phyloP scores from a whole-genome alignment of 768 basidiomycete species.

The Suillus subluteus region DNA sequence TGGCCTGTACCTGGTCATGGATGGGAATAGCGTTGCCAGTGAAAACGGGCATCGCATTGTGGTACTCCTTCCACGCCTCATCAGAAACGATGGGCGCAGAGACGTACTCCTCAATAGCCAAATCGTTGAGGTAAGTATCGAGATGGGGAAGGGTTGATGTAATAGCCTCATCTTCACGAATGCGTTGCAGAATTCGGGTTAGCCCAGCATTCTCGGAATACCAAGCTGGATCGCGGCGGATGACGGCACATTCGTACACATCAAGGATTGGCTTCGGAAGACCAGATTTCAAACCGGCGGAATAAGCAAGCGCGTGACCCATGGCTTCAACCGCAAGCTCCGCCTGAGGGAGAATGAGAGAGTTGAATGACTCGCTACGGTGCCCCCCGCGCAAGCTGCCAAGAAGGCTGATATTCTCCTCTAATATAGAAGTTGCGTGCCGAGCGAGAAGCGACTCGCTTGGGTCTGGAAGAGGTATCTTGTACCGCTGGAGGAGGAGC shows the following conservation, averaged over 20 bases:
- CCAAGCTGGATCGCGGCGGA: constrained; percentile 61
- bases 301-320: constrained; percentile 64
- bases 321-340: constrained; percentile 59
- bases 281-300: constrained; percentile 48
- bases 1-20: constrained; percentile 44
- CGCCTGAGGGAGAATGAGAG: constrained; percentile 58
- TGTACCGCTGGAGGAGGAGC: constrained; percentile 57
- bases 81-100: constrained; percentile 59
- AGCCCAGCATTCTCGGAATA: constrained; percentile 57
- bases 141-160: constrained; percentile 48
- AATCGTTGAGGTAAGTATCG: constrained; percentile 41
- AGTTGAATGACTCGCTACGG: constrained; percentile 50
- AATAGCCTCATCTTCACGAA: constrained; percentile 50
- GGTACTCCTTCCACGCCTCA: constrained; percentile 51
- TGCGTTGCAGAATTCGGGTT: constrained; percentile 49
- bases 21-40: constrained; percentile 45
- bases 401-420: constrained; percentile 49
- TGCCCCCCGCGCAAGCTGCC: constrained; percentile 33
- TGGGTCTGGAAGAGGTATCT: constrained; percentile 47
- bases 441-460: constrained; percentile 54
- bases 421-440: constrained; percentile 49
- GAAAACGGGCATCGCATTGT: constrained; percentile 43
- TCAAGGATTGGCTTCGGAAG: constrained; percentile 55
- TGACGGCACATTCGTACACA: constrained; percentile 55
- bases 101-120: constrained; percentile 54